Base-by-base conservation (phyloP, 2,329 filamentous ascomycete species). In the Kalaharituber pfeilii region DNA sequence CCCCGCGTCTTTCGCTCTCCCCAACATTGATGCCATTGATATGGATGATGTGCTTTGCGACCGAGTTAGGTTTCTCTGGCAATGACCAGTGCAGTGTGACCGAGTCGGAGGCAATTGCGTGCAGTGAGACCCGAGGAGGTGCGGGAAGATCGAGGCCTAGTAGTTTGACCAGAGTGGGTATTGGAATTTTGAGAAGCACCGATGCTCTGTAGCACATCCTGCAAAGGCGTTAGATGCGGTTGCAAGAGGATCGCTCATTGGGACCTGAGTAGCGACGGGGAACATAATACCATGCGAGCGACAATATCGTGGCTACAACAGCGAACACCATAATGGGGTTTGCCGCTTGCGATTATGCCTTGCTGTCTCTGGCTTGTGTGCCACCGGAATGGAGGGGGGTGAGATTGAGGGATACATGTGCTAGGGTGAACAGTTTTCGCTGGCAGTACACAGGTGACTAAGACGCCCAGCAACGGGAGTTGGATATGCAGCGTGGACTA, bases 101-200 rank as follows among this genome's bases (percentile, higher is more conserved):
- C 54, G 87, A 85, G 67, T 93, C 85, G 26, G 85, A 76, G 62
- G 83, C 84, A 63, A 98, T 91, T 59, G 84, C 86, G 53, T 89
- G 86, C 29, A 98, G 78, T 52, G 87, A 94, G 39, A 96, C 84
- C 66, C 88, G 81, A 52, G 91, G 91, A 24, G 86, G 76, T 59
- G 87, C 82, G 57, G 91, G 91, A 51, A 98, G 89, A 66, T 98
- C 91, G 66, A 96, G 81, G 56, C 89, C 88, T 49, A 98, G 79
- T 50, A 95, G 85, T 62, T 81, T 81, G 64, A 96, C 88, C 49
- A 98, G 78, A 60, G 94, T 81, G 55, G 89, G 85, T 54, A 94
- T 86, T 24, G 89, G 87, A 64, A 89, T 94, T 70, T 85, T 82
- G 53, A 95, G 75, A 33, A 93, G 91, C 66, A 88, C 84, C 71